These are phyloP conservation scores for Geoglossum glabrum DNA, from an alignment of 495 filamentous ascomycete genomes.

Conservation along the genomic window DNA sequence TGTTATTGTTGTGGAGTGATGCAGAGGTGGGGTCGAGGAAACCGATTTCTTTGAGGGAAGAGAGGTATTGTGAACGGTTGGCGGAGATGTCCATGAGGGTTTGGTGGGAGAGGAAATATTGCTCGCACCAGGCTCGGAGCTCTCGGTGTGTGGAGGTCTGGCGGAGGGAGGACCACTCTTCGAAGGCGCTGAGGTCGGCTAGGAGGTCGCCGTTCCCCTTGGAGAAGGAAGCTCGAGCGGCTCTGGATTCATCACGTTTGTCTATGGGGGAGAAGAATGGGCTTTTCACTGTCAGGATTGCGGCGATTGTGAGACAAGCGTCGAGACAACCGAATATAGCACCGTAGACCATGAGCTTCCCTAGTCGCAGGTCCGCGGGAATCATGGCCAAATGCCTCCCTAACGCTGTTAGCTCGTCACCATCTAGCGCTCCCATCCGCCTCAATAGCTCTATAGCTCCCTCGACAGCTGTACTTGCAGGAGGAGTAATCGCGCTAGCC, in stretches of 20 bases:
- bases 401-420: slow-evolving; percentile 67
- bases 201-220: slow-evolving; percentile 67
- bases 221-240: slow-evolving; percentile 54
- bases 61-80: slow-evolving; percentile 67
- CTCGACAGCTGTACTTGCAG: slow-evolving; percentile 64
- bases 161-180: slow-evolving; percentile 53
- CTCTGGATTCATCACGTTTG: slow-evolving; percentile 62
- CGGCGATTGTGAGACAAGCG: slow-evolving; percentile 70
- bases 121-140: slow-evolving; percentile 61
- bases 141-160: slow-evolving; percentile 33
- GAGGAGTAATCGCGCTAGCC: slow-evolving; percentile 70
- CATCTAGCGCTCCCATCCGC: slow-evolving; percentile 74
- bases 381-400: slow-evolving; percentile 85
- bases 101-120: slow-evolving; percentile 68
- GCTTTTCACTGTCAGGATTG: slow-evolving; percentile 64
- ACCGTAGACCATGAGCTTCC: slow-evolving; percentile 90
- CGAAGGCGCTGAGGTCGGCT: slow-evolving; percentile 64
- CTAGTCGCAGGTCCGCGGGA: slow-evolving; percentile 78
- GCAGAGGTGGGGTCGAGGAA: slow-evolving; percentile 28
- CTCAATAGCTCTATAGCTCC: slow-evolving; percentile 58
- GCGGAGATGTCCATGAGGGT: slow-evolving; percentile 73
- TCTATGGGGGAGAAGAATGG: slow-evolving; percentile 70
- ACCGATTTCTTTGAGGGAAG: slow-evolving; percentile 67
- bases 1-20: slow-evolving; percentile 21
- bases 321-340: slow-evolving; percentile 84